Percentiles rank a stretch among this genome's conserved stretches.
Evolutionary conservation across 495 filamentous ascomycete genomes (phyloP).

Genomic region (Aspergillus hancockii): DNA sequence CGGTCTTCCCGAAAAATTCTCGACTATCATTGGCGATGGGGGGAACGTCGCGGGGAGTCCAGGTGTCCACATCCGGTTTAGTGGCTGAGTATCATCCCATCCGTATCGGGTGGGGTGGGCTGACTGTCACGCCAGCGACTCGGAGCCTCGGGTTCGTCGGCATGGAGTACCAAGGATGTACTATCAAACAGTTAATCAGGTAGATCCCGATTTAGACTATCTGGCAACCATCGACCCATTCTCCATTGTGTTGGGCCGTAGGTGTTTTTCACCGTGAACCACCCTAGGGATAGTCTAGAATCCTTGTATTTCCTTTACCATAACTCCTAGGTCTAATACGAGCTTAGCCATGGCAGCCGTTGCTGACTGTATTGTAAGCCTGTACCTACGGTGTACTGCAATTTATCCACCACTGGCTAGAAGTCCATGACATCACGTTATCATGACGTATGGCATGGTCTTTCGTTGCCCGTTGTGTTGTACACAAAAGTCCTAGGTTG

Average conservation of each 20-base stretch:
- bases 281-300: conserved; percentile 2
- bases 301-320: neutral
- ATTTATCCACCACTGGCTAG: conserved; percentile 1
- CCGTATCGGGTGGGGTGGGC: conserved; percentile 8
- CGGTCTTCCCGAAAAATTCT: neutral
- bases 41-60: conserved; percentile 1
- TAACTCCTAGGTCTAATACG: too few relatives aligned
- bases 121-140: conserved; percentile 10
- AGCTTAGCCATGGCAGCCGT: neutral
- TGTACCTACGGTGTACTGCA: neutral
- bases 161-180: neutral
- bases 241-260: neutral
- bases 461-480: neutral
- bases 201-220: neutral
- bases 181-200: neutral
- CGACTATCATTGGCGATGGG: neutral
- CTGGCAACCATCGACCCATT: conserved; percentile 1
- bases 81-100: conserved; percentile 13
- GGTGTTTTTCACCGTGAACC: neutral
- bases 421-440: conserved; percentile 41
- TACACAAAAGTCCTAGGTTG: neutral
- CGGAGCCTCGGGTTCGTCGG: conserved; percentile 4
- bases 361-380: neutral
- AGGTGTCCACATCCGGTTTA: conserved; percentile 12
- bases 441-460: conserved; percentile 29